Evolutionary conservation across 1,139 yeast genomes (phyloP), one percentile per base, ranked within the genome.

Genomic region (Debaryomyces nepalensis): DNA sequence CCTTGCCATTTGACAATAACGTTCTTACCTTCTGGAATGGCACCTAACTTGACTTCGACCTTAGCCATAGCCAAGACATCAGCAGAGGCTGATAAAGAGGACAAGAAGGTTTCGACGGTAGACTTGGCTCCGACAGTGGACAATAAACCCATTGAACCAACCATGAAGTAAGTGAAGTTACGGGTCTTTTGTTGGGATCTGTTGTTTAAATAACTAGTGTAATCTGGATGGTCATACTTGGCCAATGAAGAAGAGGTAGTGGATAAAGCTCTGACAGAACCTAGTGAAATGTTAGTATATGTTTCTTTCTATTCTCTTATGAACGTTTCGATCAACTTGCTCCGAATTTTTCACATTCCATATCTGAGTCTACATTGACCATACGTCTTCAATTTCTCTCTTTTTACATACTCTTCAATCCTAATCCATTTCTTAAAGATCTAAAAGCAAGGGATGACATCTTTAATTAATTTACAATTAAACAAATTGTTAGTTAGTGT

Each of bases 1-100:
- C 99, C 99, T 77, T 95, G 97, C 99, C 99, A 95, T 75, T 95
- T 95, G 60, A 95, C 95, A 64, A 93, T 89, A 55, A 93, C 95
- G 72, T 95, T 95, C 78, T 91, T 91, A 72, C 99, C 99, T 69
- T 87, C 91, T 59, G 99, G 99, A 54, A 95, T 90, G 52, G 90
- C 87, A 47, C 86, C 84, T 62, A 95, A 82, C 70, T 88, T 93
- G 57, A 95, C 97, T 77, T 95, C 99, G 58, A 91, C 97, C 78
- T 95, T 95, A 59, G 99, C 99, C 96, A 95, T 84, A 49, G 99
- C 99, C 74, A 95, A 81, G 50, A 95, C 96, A 78, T 95, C 99
- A 53, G 98, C 97, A 48, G 99, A 91, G 37, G 99, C 99, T 55
- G 97, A 83, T 93, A 91, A 84, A 53, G 97, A 81, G 48, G 89